Percentiles rank a stretch among this genome's conserved stretches.
Evolutionary conservation across 495 filamentous ascomycete species (phyloP).

Genomic region (Tuber borchii): DNA sequence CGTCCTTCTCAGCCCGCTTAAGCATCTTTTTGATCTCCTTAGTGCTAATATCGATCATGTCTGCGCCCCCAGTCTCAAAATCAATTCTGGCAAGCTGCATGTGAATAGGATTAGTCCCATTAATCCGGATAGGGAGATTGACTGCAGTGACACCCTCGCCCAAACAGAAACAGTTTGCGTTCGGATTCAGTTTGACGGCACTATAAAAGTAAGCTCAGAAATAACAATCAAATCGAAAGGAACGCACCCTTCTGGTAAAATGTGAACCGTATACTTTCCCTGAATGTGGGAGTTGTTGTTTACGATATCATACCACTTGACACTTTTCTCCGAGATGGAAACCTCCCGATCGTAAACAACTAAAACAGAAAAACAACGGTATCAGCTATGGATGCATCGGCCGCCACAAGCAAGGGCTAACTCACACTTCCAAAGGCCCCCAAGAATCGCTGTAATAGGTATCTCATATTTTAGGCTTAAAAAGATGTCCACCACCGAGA

Average conservation of each 20-base stretch:
- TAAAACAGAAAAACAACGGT: conserved; percentile 12
- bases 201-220: conserved; percentile 47
- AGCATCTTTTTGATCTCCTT: conserved; percentile 64
- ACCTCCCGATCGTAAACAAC: conserved; percentile 82
- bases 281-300: conserved; percentile 88
- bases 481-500: conserved; percentile 61
- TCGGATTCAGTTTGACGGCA: conserved; percentile 79
- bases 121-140: conserved; percentile 78
- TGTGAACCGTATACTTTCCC: conserved; percentile 92
- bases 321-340: conserved; percentile 78
- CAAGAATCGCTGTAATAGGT: conserved; percentile 42
- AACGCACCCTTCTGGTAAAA: conserved; percentile 84
- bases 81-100: conserved; percentile 83
- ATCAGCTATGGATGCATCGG: conserved; percentile 2
- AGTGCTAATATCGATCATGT: conserved; percentile 64
- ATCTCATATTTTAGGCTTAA: conserved; percentile 88
- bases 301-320: conserved; percentile 76
- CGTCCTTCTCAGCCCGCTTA: conserved; percentile 51
- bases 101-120: conserved; percentile 77
- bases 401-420: conserved; percentile 1
- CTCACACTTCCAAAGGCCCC: conserved; percentile 35
- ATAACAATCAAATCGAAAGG: background rate
- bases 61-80: conserved; percentile 67
- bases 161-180: conserved; percentile 68
- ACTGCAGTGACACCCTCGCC: conserved; percentile 55